Evolutionary conservation across 208 protist genomes (phyloP).

Genomic region (Trypanosoma brucei): DNA sequence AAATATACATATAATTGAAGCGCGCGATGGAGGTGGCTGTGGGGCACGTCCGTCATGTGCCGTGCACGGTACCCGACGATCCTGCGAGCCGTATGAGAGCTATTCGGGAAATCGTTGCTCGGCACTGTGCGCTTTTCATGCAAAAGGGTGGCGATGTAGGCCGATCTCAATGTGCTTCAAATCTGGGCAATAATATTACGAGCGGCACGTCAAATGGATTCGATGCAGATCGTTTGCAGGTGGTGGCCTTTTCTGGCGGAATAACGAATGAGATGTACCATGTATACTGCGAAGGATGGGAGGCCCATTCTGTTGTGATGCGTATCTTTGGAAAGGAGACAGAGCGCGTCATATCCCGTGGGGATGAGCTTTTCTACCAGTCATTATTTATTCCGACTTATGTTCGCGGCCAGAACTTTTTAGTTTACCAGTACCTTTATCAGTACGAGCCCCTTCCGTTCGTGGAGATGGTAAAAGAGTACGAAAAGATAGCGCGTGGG

Average conservation of each 20-base stretch:
- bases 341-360: conserved; percentile 81
- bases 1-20: too few species aligned
- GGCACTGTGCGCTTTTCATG: background rate
- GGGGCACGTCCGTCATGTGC: conserved; percentile 21
- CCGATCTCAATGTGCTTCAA: too few species aligned
- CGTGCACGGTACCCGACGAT: conserved; percentile 46
- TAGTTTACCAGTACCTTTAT: conserved; percentile 78
- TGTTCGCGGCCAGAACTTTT: conserved; percentile 71
- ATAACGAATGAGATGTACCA: conserved; percentile 90
- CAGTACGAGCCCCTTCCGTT: conserved; percentile 60
- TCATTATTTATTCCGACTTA: conserved; percentile 79
- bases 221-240: conserved; percentile 21
- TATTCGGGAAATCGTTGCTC: background rate
- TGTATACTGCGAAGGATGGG: conserved; percentile 51
- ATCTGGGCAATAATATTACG: too few species aligned
- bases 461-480: conserved; percentile 56
- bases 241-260: conserved; percentile 71
- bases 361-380: conserved; percentile 89
- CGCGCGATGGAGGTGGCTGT: background rate
- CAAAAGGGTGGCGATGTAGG: too few species aligned
- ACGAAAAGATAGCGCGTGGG: conserved; percentile 41
- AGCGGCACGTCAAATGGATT: too few species aligned
- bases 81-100: conserved; percentile 1
- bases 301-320: conserved; percentile 62
- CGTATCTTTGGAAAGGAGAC: conserved; percentile 89